A percentile compares a stretch with the other conserved stretches of the same genome.
Conservation (phyloP, 306 rosid species). For the Prunus fruticosa region DNA sequence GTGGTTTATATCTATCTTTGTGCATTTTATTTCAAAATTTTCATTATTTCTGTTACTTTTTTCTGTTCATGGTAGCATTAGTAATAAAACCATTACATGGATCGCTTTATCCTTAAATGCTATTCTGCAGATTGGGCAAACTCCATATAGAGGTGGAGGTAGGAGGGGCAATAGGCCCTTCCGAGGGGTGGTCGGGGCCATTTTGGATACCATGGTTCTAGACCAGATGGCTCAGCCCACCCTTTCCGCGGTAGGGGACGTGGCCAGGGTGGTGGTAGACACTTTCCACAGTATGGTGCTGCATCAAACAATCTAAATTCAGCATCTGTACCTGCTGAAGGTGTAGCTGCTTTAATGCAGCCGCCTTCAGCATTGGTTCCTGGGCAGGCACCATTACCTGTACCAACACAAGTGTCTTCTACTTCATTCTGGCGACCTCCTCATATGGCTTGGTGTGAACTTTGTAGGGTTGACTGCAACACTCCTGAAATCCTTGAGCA, state of each 20-base stretch:
- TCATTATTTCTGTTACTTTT: not conserved
- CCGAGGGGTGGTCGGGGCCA: slow-evolving; percentile 67
- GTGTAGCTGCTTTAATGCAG: slow-evolving; percentile 30
- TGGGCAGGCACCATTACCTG: slow-evolving; percentile 34
- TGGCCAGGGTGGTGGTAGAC: slow-evolving; percentile 60
- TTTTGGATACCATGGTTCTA: slow-evolving; percentile 16
- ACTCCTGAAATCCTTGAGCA: slow-evolving; percentile 69
- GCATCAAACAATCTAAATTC: slow-evolving; percentile 35
- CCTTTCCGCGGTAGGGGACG: slow-evolving; percentile 48
- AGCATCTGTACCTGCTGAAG: slow-evolving; percentile 40
- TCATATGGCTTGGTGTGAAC: slow-evolving; percentile 62
- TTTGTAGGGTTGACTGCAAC: slow-evolving; percentile 88
- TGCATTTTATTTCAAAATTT: slow-evolving; percentile 6
- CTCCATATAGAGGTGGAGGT: slow-evolving; percentile 70
- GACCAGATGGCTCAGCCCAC: slow-evolving; percentile 35
- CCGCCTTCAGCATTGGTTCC: slow-evolving; percentile 46
- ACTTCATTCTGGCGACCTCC: slow-evolving; percentile 43
- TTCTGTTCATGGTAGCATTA: slow-evolving; percentile 9
- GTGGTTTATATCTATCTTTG: not conserved
- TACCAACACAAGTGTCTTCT: slow-evolving; percentile 44
- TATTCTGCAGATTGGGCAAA: slow-evolving; percentile 59
- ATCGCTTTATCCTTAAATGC: slow-evolving; percentile 40
- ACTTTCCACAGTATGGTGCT: slow-evolving; percentile 49
- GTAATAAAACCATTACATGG: slow-evolving; percentile 29
- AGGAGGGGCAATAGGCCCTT: slow-evolving; percentile 68